Percentiles rank a stretch among this genome's conserved stretches.
Evolutionary conservation across 768 basidiomycete genomes (phyloP).

Genomic region (Russula sp.): DNA sequence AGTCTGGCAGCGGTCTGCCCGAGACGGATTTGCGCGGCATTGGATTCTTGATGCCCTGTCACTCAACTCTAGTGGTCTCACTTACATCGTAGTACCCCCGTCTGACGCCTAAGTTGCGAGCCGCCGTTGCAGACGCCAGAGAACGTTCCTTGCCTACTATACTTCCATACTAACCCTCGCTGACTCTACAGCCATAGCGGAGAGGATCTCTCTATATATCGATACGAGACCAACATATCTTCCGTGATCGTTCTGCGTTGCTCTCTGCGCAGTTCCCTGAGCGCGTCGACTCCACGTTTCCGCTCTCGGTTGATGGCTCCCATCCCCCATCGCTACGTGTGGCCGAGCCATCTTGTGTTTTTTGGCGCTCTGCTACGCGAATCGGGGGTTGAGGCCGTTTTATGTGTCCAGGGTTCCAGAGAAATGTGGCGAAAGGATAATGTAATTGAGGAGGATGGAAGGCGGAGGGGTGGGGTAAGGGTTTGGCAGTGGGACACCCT

Average conservation of each 20-base stretch:
- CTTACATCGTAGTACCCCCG: conserved; percentile 61
- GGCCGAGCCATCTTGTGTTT: conserved; percentile 76
- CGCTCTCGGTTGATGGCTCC: conserved; percentile 50
- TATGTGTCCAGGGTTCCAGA: conserved; percentile 51
- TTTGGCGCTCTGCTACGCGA: conserved; percentile 71
- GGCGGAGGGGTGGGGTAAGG: conserved; percentile 57
- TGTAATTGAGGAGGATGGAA: conserved; percentile 68
- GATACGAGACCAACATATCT: conserved; percentile 78
- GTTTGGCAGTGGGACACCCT: conserved; percentile 42
- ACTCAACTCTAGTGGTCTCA: conserved; percentile 92
- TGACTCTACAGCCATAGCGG: conserved; percentile 29
- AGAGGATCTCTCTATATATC: conserved; percentile 50
- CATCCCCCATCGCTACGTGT: conserved; percentile 49
- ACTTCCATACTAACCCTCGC: not conserved
- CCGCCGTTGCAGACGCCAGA: conserved; percentile 62
- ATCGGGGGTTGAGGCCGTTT: conserved; percentile 38
- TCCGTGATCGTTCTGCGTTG: conserved; percentile 59
- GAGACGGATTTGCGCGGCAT: conserved; percentile 44
- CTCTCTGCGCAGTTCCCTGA: conserved; percentile 59
- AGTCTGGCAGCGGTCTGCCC: no score
- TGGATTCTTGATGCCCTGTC: conserved; percentile 92
- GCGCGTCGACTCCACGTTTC: conserved; percentile 54
- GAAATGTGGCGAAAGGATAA: conserved; percentile 60
- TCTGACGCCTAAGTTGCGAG: conserved; percentile 91
- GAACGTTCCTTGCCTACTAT: conserved; percentile 12